Percentiles rank a stretch among this genome's conserved stretches.
Evolutionary conservation across 768 basidiomycete genomes (phyloP).

Genomic region (Termitomyces bulborhizus): DNA sequence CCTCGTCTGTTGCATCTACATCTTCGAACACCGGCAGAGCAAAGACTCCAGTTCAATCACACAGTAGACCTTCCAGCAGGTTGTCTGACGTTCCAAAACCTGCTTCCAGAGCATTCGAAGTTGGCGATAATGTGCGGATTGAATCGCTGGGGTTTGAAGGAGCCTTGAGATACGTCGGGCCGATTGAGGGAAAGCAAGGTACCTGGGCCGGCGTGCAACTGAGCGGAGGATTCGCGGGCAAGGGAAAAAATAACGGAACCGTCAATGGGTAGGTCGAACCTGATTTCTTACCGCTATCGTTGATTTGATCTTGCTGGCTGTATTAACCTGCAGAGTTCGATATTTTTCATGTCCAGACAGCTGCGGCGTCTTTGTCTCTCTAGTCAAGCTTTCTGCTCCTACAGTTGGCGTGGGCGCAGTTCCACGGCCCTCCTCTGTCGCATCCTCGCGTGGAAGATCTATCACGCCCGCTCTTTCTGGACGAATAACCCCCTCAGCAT

Average conservation of each 20-base stretch:
- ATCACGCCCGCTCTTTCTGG: constrained; percentile 53
- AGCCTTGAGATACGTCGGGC: constrained; percentile 69
- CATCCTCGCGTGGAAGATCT: constrained; percentile 62
- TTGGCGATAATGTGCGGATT: constrained; percentile 81
- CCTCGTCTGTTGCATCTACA: constrained; percentile 58
- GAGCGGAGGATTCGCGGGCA: constrained; percentile 75
- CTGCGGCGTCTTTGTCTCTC: constrained; percentile 89
- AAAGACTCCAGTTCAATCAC: constrained; percentile 52
- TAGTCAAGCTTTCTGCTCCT: constrained; percentile 73
- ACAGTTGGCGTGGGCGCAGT: constrained; percentile 53
- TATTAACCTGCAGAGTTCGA: constrained; percentile 43
- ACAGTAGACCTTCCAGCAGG: constrained; percentile 47
- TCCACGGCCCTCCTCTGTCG: constrained; percentile 69
- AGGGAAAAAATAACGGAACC: constrained; percentile 93
- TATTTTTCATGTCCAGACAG: constrained; percentile 84
- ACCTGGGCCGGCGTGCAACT: constrained; percentile 94
- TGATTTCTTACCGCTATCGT: constrained; percentile 11
- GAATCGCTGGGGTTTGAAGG: constrained; percentile 90
- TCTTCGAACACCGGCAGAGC: constrained; percentile 36
- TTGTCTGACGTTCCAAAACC: constrained; percentile 45
- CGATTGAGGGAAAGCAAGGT: constrained; percentile 85
- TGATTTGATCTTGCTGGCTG: background rate
- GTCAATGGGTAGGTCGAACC: constrained; percentile 70
- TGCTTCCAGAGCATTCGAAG: constrained; percentile 45
- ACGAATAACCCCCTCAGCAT: constrained; percentile 43